Conservation (phyloP, 148 eudicot species). For the Fagopyrum tataricum region DNA sequence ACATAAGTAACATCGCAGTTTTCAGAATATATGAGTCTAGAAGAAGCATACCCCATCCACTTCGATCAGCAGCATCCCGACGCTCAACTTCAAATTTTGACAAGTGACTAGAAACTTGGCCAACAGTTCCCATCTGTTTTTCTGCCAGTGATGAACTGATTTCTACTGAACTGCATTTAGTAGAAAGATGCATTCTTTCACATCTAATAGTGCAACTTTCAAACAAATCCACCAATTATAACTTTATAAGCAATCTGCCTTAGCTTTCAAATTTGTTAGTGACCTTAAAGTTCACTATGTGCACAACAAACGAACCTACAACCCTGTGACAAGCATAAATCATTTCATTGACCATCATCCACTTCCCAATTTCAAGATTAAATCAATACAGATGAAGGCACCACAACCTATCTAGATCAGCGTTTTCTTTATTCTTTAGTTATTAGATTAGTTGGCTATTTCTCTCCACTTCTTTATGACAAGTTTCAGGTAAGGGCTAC, state of each 20-base stretch:
- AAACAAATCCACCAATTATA: not conserved
- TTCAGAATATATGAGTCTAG: not conserved
- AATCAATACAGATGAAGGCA: not conserved
- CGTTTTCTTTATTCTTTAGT: not conserved
- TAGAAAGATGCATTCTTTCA: not conserved
- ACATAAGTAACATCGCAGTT: not conserved
- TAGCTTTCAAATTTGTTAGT: not conserved
- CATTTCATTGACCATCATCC: not conserved
- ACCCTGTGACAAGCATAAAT: not conserved
- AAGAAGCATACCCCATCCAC: conserved; percentile 71
- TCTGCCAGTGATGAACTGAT: conserved; percentile 83
- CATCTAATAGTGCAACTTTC: not conserved
- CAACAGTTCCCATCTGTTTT: conserved; percentile 79
- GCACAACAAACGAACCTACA: not conserved
- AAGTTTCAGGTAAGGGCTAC: conserved; percentile 19
- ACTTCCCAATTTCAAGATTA: not conserved
- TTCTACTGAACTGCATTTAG: conserved; percentile 79
- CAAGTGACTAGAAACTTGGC: conserved; percentile 75
- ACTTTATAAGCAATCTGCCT: not conserved
- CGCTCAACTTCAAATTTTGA: conserved; percentile 72
- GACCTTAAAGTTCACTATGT: not conserved
- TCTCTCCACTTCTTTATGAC: not conserved
- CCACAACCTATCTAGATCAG: not conserved
- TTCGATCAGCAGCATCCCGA: conserved; percentile 88
- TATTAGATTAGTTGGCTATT: not conserved